A percentile compares a stretch with the other conserved stretches of the same genome.
phyloP scores from a whole-genome alignment of 305 asterid genomes.

The Plantago coronopus region DNA sequence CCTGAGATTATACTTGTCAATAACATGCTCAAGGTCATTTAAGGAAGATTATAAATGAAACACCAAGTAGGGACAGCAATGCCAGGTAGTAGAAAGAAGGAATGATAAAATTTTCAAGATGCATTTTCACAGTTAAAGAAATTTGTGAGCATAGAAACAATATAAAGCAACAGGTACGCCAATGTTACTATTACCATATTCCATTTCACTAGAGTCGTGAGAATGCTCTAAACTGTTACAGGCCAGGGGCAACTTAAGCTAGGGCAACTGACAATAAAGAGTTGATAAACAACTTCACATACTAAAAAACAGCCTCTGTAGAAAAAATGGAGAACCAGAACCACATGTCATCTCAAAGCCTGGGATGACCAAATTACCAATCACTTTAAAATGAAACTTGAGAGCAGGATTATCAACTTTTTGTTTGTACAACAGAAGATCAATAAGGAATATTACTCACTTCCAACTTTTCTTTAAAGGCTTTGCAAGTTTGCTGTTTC shows the following conservation, averaged over 20 bases:
- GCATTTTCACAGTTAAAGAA: no score
- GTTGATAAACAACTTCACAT: not conserved
- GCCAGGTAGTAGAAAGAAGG: no score
- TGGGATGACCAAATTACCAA: no score
- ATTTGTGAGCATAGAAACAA: no score
- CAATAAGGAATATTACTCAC: conserved; percentile 39
- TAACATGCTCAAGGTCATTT: no score
- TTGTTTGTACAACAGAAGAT: not conserved
- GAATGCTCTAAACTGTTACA: conserved; percentile 16
- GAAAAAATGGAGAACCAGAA: conserved; percentile 13
- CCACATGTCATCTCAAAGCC: conserved; percentile 1
- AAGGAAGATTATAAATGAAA: no score
- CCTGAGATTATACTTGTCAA: conserved; percentile 38
- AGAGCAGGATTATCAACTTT: no score
- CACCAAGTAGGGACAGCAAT: no score
- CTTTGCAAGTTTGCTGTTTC: conserved; percentile 60
- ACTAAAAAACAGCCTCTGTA: conserved; percentile 6
- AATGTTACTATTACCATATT: no score
- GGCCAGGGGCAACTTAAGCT: conserved; percentile 8
- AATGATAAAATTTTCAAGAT: no score
- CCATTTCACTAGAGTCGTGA: not conserved
- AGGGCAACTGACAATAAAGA: conserved; percentile 16
- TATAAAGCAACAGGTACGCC: no score
- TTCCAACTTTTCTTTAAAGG: conserved; percentile 57
- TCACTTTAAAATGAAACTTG: no score